Evolutionary conservation across 169 alveolate species (phyloP), one percentile per base, ranked within the genome.

Genomic region (Babesia microti): DNA sequence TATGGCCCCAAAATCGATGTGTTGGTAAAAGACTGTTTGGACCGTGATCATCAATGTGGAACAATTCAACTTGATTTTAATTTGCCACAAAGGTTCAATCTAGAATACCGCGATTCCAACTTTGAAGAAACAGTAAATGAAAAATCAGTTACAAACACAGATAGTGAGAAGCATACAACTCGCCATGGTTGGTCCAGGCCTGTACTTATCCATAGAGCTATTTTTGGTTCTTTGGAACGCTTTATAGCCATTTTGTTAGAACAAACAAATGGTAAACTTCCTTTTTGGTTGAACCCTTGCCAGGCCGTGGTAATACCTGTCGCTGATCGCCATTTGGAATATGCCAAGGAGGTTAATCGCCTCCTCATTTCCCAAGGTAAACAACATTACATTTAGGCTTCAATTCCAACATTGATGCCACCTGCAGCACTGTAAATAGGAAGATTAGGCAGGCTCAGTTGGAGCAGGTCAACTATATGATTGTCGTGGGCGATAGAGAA

Each of bases 1-100:
- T 96, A 96, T 58, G 99, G 99, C 0, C 99, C 99, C 3, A 96
- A 96, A 72, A 96, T 96, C 58, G 99, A 96, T 75, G 89, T 96
- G 15, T 66, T 79, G 40, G 71, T 96, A 17, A 79, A 67, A 57
- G 99, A 96, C 69, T 96, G 98, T 18, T 60, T 94, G n/a, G 88
- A 89, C 27, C 81, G 99, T 34, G 84, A 87, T 11, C 98, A 94
- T 59, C 96, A 96, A 66, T 96, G 99, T 59, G 99, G 98, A 9
- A 96, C 99, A 9, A 89, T 95, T 18, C 98, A 96, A 73, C 85
- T 95, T 30, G 99, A 96, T 70, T 95, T 96, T 84, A 91, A 94
- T 58, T 88, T 95, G 22, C 99, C 99, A 1, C 89, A 88, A 30
- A 68, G 99, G 50, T 96, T 96, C 78, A 88, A 95, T 60, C 74